Evolutionary conservation across 73 alveolate species (phyloP).

Genomic region (Diophrys sp.): DNA sequence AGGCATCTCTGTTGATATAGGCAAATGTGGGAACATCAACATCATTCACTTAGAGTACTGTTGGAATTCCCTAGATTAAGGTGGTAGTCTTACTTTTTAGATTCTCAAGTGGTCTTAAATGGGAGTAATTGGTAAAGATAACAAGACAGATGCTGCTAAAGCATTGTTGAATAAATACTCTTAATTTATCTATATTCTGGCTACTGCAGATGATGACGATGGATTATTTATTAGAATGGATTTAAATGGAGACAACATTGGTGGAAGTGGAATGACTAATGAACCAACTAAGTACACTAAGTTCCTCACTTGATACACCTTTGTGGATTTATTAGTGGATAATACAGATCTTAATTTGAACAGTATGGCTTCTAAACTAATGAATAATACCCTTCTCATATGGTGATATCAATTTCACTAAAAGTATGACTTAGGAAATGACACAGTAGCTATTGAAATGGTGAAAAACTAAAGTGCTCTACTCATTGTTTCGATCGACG

Average conservation of each 20-base stretch:
- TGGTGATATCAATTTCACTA: not conserved
- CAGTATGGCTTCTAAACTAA: not conserved
- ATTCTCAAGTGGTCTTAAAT: not conserved
- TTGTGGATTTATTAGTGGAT: not conserved
- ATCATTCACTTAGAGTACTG: not conserved
- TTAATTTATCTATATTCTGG: not conserved
- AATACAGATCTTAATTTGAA: not conserved
- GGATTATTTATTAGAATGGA: not conserved
- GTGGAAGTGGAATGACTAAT: not conserved
- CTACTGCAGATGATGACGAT: not conserved
- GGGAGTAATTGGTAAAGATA: not conserved
- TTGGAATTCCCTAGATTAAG: not conserved
- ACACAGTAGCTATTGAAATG: not conserved
- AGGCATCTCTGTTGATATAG: not conserved
- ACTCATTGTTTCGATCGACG: not conserved
- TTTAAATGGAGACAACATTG: not conserved
- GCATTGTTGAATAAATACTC: not conserved
- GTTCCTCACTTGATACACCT: too few species aligned
- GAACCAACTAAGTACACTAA: not conserved
- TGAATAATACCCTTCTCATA: not conserved
- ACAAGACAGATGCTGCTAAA: not conserved
- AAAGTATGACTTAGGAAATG: not conserved
- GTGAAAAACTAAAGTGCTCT: not conserved
- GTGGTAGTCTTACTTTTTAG: not conserved
- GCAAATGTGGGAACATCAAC: not conserved